Conservation (phyloP, 1,284 basidiomycete genomes). For the Pascua sp. region DNA sequence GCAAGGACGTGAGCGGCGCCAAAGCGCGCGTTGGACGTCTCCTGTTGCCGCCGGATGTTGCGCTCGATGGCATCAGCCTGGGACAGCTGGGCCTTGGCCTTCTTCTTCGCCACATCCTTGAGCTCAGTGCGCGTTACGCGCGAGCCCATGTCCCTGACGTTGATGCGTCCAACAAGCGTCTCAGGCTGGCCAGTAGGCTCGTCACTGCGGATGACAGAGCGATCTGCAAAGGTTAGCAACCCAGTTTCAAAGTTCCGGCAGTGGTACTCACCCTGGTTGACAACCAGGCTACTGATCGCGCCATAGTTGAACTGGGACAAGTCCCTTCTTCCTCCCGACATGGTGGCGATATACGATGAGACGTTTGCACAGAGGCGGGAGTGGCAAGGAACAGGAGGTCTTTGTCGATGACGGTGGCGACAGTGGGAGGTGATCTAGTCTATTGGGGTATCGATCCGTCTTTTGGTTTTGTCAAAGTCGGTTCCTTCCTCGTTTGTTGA, state of each 20-base stretch:
- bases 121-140: slow-evolving; percentile 77
- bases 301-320: slow-evolving; percentile 85
- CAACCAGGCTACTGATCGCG: slow-evolving; percentile 78
- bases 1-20: slow-evolving; percentile 77
- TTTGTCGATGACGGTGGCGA: neutral
- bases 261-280: slow-evolving; percentile 60
- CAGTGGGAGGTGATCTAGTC: too few species aligned
- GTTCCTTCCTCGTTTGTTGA: too few species aligned
- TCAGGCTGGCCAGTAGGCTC: slow-evolving; percentile 97
- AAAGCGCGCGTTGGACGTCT: slow-evolving; percentile 38
- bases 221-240: slow-evolving; percentile 29
- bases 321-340: slow-evolving; percentile 56
- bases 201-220: slow-evolving; percentile 65
- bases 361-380: neutral
- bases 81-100: slow-evolving; percentile 68
- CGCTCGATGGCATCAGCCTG: slow-evolving; percentile 52
- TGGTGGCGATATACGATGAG: slow-evolving; percentile 13
- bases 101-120: slow-evolving; percentile 94
- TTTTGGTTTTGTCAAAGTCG: too few species aligned
- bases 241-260: neutral
- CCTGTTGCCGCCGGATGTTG: slow-evolving; percentile 43
- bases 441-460: too few species aligned
- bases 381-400: neutral
- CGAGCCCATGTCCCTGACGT: slow-evolving; percentile 89
- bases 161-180: slow-evolving; percentile 84